Evolutionary conservation across 768 basidiomycete species (phyloP).

Genomic region (Termitomyces sp.): DNA sequence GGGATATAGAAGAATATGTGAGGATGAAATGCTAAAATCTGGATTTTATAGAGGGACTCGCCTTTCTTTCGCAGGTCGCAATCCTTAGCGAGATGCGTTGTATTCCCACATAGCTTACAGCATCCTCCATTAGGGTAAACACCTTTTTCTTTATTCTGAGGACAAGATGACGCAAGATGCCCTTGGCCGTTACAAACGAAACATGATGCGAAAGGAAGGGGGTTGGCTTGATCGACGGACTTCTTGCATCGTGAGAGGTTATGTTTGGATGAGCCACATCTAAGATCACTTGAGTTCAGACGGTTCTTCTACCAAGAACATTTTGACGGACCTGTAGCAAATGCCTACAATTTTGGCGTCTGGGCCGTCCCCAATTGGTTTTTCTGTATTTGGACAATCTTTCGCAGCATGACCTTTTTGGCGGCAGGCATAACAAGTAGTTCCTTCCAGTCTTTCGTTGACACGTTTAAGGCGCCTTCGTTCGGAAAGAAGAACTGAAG

Average conservation of each 20-base stretch:
- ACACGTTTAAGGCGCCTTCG: constrained; percentile 60
- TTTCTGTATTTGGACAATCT: constrained; percentile 59
- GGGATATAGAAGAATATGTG: background rate
- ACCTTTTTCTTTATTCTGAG: constrained; percentile 72
- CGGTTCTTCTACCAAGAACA: background rate
- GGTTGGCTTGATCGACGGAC: constrained; percentile 52
- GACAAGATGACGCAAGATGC: constrained; percentile 82
- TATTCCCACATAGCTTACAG: constrained; percentile 87
- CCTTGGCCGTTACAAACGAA: constrained; percentile 85
- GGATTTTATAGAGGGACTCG: constrained; percentile 14
- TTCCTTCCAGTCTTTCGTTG: constrained; percentile 47
- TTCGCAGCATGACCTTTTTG: constrained; percentile 77
- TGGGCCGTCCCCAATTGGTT: constrained; percentile 11
- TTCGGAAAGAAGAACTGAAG: constrained; percentile 34
- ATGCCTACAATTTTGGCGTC: constrained; percentile 39
- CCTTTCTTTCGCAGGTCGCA: constrained; percentile 65
- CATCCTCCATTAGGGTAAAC: constrained; percentile 88
- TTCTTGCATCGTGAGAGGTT: constrained; percentile 75
- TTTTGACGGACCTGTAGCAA: constrained; percentile 59
- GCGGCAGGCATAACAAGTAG: constrained; percentile 85
- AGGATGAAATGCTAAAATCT: background rate
- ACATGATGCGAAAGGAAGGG: constrained; percentile 85
- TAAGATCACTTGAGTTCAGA: background rate
- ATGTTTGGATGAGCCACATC: constrained; percentile 80
- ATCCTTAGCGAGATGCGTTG: constrained; percentile 79